These are phyloP conservation scores for Irpex lacteus DNA, from an alignment of 1,284 basidiomycete species.

Conservation along the genomic window DNA sequence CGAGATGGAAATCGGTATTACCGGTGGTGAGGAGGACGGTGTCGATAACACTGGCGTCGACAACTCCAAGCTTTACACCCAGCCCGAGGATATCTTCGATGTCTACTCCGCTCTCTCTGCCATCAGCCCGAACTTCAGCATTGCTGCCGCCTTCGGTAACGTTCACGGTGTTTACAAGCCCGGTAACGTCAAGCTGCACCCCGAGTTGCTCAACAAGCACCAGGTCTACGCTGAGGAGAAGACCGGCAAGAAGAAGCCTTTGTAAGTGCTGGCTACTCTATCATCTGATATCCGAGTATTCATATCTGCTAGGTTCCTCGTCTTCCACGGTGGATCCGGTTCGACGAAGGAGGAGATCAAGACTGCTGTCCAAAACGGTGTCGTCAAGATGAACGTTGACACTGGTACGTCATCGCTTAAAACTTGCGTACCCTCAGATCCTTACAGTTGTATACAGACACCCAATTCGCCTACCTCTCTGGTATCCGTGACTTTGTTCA, in stretches of 20 bases:
- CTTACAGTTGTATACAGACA: slow-evolving; percentile 46
- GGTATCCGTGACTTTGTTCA: slow-evolving; percentile 90
- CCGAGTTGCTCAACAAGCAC: slow-evolving; percentile 92
- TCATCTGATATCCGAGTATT: neutral
- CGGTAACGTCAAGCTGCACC: slow-evolving; percentile 90
- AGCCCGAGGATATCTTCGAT: slow-evolving; percentile 95
- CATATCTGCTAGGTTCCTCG: slow-evolving; percentile 71
- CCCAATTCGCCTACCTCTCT: slow-evolving; percentile 88
- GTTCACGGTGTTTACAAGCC: slow-evolving; percentile 97
- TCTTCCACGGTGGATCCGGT: slow-evolving; percentile 99
- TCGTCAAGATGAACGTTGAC: slow-evolving; percentile 97
- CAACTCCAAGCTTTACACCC: slow-evolving; percentile 94
- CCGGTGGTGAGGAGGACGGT: slow-evolving; percentile 98
- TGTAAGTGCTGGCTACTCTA: slow-evolving; percentile 55
- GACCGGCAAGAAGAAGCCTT: slow-evolving; percentile 73
- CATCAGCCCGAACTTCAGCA: slow-evolving; percentile 94
- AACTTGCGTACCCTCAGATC: neutral
- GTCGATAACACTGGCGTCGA: slow-evolving; percentile 96
- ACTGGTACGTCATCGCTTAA: slow-evolving; percentile 47
- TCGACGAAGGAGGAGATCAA: slow-evolving; percentile 96
- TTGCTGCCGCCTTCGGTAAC: slow-evolving; percentile 96
- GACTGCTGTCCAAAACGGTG: slow-evolving; percentile 90
- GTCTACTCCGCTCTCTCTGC: slow-evolving; percentile 83
- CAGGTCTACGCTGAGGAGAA: slow-evolving; percentile 78
- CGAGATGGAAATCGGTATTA: slow-evolving; percentile 99